Conservation (phyloP, 2,329 filamentous ascomycete genomes). For the Penicillium vulpinum region DNA sequence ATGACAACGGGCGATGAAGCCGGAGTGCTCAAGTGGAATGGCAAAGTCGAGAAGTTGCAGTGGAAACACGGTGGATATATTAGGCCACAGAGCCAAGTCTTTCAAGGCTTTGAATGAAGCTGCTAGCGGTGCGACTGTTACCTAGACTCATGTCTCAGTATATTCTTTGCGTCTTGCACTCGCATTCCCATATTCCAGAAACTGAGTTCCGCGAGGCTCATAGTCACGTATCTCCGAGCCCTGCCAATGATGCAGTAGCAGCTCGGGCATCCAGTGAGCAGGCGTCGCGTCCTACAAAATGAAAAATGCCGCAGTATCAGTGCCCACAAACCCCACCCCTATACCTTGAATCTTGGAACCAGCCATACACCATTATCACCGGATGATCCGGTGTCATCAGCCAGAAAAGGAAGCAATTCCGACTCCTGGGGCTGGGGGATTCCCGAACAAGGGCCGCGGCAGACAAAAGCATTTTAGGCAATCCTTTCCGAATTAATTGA, state of each 20-base stretch:
- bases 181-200: conserved; percentile 31
- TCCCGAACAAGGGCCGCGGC: conserved; percentile 27
- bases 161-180: conserved; percentile 52
- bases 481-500: background rate
- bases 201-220: background rate
- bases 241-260: conserved; percentile 2
- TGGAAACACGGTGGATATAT: too few relatives aligned
- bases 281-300: conserved; percentile 41
- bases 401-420: conserved; percentile 57
- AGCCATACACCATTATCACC: conserved; percentile 52
- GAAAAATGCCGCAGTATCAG: conserved; percentile 29
- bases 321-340: conserved; percentile 40
- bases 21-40: too few relatives aligned
- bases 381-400: conserved; percentile 50
- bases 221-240: conserved; percentile 3
- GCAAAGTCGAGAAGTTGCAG: too few relatives aligned
- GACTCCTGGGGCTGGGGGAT: conserved; percentile 47
- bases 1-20: too few relatives aligned
- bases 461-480: conserved; percentile 24
- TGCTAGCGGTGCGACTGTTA: conserved; percentile 40
- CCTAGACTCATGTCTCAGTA: conserved; percentile 52
- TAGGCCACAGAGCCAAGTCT: background rate
- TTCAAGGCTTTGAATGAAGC: background rate
- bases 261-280: conserved; percentile 39
- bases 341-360: conserved; percentile 57